Conservation (phyloP, 208 protist genomes). For the Kentomonas sorsogonicus region DNA sequence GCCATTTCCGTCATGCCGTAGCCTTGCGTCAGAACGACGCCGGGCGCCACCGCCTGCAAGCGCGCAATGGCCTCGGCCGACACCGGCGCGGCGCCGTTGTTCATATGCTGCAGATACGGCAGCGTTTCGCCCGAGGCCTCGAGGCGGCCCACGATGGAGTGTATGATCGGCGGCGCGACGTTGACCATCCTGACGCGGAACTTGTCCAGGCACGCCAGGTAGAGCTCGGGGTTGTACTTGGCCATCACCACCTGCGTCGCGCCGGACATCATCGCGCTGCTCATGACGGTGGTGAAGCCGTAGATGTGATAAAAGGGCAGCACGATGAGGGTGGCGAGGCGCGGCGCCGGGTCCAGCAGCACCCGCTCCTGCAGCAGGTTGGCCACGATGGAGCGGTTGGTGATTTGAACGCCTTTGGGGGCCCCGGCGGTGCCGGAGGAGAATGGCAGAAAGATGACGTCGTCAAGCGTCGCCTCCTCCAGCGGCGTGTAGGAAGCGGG, state of each 20-base stretch:
- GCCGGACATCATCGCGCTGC: constrained; percentile 17
- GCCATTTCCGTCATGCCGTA: constrained; percentile 77
- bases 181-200: constrained; percentile 40
- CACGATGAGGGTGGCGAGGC: constrained; percentile 22
- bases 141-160: constrained; percentile 55
- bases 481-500: constrained; percentile 26
- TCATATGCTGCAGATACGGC: constrained; percentile 20
- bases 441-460: constrained; percentile 39
- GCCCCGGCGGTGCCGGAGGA: constrained; percentile 33
- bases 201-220: constrained; percentile 21
- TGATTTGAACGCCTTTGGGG: constrained; percentile 64
- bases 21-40: constrained; percentile 28
- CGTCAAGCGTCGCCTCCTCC: constrained; percentile 14
- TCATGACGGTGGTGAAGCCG: constrained; percentile 50
- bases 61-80: constrained; percentile 22
- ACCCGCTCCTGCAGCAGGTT: constrained; percentile 23
- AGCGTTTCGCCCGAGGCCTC: constrained; percentile 15
- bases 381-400: constrained; percentile 19
- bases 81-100: constrained; percentile 56
- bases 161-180: constrained; percentile 65
- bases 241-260: constrained; percentile 31
- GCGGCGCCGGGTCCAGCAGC: not conserved
- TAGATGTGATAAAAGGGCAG: constrained; percentile 87
- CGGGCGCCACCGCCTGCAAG: constrained; percentile 17
- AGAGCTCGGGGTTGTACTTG: constrained; percentile 34